Base-by-base conservation (phyloP, 2,329 filamentous ascomycete genomes). In the Elsinoe fawcettii region DNA sequence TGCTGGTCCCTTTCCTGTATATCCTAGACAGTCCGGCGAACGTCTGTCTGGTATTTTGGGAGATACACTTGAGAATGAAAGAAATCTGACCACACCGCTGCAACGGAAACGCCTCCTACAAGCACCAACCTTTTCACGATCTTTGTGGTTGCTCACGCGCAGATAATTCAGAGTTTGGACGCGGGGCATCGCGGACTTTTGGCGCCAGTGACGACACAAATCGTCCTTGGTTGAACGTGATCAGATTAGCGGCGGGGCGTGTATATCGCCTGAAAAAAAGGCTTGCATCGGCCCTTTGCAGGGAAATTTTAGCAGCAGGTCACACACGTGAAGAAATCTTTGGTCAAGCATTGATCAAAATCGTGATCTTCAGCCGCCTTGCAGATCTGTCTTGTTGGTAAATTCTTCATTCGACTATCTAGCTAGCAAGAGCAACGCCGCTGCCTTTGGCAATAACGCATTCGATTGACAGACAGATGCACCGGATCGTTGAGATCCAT, bases 401-500 rank as follows among this genome's bases (percentile, higher is more conserved):
- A 20, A 51, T 51, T 32, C 16, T 51, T 51, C 46, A 53, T 53
- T 53, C 49, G n/a, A 51, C 34, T 18, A 36, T 25, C 39, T 8
- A 25, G 11, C 32, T 53, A 51, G 25, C 46, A 53, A 39, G 18
- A 53, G 49, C 34, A 53, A 53, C 46, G 46, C 46, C 46, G 18
- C 46, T 53, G 30, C 49, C 32, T n/a, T 51, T 4, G 34, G 14
- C 4, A 30, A 14, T 6, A 37, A 37, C 46, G 18, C 46, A 18
- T n/a, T n/a, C 23, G 18, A 23, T 11, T 20, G 25, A 16, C 22
- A 49, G 20, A 53, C 20, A 39, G 30, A 53, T 39, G 30, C 49
- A 53, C 32, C 49, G 49, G 49, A 53, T 53, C 49, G 49, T 53
- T 53, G 49, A 53, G 49, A 53, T 53, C 49, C 46, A 46, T 46